A percentile compares a stretch with the other conserved stretches of the same genome.
Conservation (phyloP, 2,329 filamentous ascomycete genomes). For the Tolypocladium tundrense region DNA sequence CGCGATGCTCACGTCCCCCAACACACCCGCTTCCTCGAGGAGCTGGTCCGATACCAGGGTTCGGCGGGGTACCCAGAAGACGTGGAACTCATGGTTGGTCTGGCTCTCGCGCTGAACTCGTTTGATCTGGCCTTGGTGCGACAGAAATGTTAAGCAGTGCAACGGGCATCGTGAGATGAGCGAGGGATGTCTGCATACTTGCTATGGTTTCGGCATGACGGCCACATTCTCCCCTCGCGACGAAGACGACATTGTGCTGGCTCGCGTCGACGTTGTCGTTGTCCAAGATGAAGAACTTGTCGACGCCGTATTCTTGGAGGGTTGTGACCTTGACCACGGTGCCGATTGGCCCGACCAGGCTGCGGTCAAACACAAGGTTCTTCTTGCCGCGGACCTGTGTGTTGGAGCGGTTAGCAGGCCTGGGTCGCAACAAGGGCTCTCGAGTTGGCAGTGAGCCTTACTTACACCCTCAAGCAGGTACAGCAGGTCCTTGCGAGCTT, state of each 20-base stretch:
- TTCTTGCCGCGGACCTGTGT: slow-evolving; percentile 92
- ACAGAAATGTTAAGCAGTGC: slow-evolving; percentile 20
- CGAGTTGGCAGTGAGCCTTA: slow-evolving; percentile 24
- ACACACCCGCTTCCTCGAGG: slow-evolving; percentile 82
- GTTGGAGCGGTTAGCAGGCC: slow-evolving; percentile 8
- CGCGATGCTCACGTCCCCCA: slow-evolving; percentile 82
- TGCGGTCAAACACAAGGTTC: slow-evolving; percentile 88
- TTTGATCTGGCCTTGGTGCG: slow-evolving; percentile 70
- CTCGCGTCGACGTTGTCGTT: slow-evolving; percentile 91
- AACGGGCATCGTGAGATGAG: neutral
- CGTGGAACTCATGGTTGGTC: slow-evolving; percentile 88
- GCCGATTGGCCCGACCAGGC: slow-evolving; percentile 79
- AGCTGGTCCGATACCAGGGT: slow-evolving; percentile 86
- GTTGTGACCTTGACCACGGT: slow-evolving; percentile 92
- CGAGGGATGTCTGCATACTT: slow-evolving; percentile 46
- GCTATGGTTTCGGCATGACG: slow-evolving; percentile 77
- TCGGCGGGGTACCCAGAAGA: slow-evolving; percentile 90
- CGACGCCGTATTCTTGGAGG: slow-evolving; percentile 92
- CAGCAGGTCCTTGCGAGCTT: slow-evolving; percentile 79
- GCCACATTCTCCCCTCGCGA: slow-evolving; percentile 82
- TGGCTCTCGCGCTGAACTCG: slow-evolving; percentile 79
- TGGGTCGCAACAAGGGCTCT: neutral
- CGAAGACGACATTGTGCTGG: slow-evolving; percentile 90
- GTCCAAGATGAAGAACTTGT: slow-evolving; percentile 94
- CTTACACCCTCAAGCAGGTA: slow-evolving; percentile 90